Evolutionary conservation across 352 stramenopile genomes (phyloP), one percentile per base, ranked within the genome.

Genomic region (Phytophthora pisi): DNA sequence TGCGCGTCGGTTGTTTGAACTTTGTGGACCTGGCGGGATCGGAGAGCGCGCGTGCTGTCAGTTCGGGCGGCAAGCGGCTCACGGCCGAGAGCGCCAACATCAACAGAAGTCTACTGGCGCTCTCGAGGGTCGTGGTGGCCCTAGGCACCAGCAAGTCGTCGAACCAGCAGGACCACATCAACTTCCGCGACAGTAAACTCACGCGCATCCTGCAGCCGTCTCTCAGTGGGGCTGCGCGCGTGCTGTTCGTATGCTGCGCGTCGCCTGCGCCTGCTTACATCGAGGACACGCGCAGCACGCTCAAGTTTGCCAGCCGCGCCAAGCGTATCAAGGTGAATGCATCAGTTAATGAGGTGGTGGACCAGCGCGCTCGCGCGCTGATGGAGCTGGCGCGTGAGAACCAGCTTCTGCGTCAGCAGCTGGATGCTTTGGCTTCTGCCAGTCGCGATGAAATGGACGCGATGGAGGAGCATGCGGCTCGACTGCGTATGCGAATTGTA

Each of bases 141-240:
- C 76, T 97, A 4, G 89, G 86, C 20, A 82, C 96, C 53, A 96
- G 96, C 16, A 90, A 77, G 11, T 42, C 43, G 11, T 53, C 46
- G 15, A 69, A 58, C 20, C 61, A 72, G 30, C 63, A 73, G 7
- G 71, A 75, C 23, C 94, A 98, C 61, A 86, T 98, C 20, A 95
- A 95, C 18, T 98, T 97, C 51, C 79, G 95, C 23, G 92, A 98
- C 66, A 97, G 88, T 9, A 98, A 97, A 65, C 86, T 98, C 15
- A 98, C 95, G 40, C 88, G 95, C 9, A 75, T 98, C 26, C 79
- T 98, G 28, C 88, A 97, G 56, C 90, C 97, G 49, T 93, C 87
- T 13, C 71, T 97, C 0, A 87, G 91, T 13, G 91, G 88, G 28
- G 91, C 92, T 54, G 84, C 80, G 20, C 85, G 85, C 9, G 96